Evolutionary conservation across 2,329 filamentous ascomycete genomes (phyloP).

Genomic region (Moelleriella libera): DNA sequence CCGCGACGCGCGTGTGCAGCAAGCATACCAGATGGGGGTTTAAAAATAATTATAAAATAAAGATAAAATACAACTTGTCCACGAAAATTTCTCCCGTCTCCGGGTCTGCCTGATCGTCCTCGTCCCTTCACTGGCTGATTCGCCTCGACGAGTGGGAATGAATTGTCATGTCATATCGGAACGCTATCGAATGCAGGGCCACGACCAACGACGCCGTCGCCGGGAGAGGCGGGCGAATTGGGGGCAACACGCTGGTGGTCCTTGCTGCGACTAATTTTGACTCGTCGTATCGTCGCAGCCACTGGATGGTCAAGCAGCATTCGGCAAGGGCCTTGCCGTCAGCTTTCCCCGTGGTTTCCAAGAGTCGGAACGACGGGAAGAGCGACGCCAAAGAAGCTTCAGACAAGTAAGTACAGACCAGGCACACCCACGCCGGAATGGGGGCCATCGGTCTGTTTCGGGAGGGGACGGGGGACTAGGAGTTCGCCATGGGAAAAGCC

Average conservation of each 20-base stretch:
- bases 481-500: too few relatives aligned
- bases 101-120: too few relatives aligned
- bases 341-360: conserved; percentile 1
- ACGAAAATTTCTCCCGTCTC: too few relatives aligned
- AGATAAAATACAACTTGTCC: too few relatives aligned
- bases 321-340: neutral
- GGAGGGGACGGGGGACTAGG: neutral
- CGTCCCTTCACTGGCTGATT: too few relatives aligned
- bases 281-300: neutral
- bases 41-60: too few relatives aligned
- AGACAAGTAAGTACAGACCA: neutral
- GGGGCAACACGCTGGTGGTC: neutral
- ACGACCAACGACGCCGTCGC: neutral
- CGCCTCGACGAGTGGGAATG: too few relatives aligned
- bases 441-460: neutral
- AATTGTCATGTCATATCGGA: too few relatives aligned
- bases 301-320: neutral
- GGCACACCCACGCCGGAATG: neutral
- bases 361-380: neutral
- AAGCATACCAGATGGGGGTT: too few relatives aligned
- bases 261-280: neutral
- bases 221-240: neutral
- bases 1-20: neutral
- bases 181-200: too few relatives aligned
- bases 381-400: neutral